Percentiles rank a stretch among this genome's conserved stretches.
Conservation (phyloP, 305 asterid genomes). For the Solanum hybrid region DNA sequence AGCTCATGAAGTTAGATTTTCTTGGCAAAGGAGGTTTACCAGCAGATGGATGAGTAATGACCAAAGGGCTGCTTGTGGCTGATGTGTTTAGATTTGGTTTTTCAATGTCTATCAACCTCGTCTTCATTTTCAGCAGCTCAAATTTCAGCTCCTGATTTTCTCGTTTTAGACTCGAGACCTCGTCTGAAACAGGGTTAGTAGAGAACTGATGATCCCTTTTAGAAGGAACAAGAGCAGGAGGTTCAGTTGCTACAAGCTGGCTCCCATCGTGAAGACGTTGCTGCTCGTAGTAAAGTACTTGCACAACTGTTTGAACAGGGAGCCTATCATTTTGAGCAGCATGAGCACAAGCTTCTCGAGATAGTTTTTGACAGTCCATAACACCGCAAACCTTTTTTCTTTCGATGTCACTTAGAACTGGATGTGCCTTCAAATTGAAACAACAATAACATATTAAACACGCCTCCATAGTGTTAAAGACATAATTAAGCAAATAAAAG, state of each 20-base stretch:
- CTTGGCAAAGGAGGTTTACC: constrained; percentile 61
- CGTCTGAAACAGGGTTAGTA: constrained; percentile 25
- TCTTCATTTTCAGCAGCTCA: constrained; percentile 58
- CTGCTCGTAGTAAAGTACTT: constrained; percentile 90
- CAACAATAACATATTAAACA: neutral
- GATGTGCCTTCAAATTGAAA: constrained; percentile 60
- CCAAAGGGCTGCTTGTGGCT: constrained; percentile 25
- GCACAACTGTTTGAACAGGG: constrained; percentile 83
- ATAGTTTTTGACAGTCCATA: constrained; percentile 93
- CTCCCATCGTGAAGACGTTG: constrained; percentile 62
- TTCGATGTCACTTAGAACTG: constrained; percentile 70
- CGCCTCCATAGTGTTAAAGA: neutral
- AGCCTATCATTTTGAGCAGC: constrained; percentile 91
- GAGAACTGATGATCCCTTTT: constrained; percentile 18
- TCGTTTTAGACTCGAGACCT: constrained; percentile 34
- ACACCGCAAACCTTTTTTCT: constrained; percentile 80
- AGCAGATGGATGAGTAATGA: constrained; percentile 18
- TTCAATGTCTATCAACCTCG: constrained; percentile 52
- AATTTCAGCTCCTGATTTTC: constrained; percentile 76
- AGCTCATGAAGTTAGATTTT: constrained; percentile 46
- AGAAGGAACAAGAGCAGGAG: constrained; percentile 18
- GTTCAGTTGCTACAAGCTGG: constrained; percentile 16
- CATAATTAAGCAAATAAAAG: neutral
- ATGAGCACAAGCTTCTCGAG: constrained; percentile 87
- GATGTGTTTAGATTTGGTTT: constrained; percentile 18